phyloP scores from a whole-genome alignment of 805 yeast genomes.

The baker's yeast (Saccharomyces cerevisiae) region DNA sequence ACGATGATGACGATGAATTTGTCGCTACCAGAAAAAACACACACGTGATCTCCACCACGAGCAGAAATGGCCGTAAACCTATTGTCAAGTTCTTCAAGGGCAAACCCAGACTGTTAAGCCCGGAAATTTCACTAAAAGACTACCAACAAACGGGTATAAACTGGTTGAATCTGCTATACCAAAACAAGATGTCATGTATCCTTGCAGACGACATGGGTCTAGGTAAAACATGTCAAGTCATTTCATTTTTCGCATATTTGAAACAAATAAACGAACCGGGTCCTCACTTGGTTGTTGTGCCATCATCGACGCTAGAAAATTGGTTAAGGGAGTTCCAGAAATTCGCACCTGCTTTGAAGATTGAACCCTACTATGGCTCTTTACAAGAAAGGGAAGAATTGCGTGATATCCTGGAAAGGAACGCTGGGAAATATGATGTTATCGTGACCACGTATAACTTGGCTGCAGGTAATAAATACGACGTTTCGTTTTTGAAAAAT shows the following conservation, averaged over 20 bases:
- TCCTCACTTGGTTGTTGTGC: slow-evolving; percentile 91
- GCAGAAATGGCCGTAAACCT: slow-evolving; percentile 8
- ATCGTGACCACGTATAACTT: slow-evolving; percentile 88
- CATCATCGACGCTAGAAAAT: slow-evolving; percentile 92
- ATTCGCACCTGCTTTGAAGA: slow-evolving; percentile 73
- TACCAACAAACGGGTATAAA: slow-evolving; percentile 97
- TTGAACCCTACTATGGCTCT: slow-evolving; percentile 91
- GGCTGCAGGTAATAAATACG: slow-evolving; percentile 81
- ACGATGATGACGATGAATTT: slow-evolving; percentile 14
- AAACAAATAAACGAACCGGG: slow-evolving; percentile 55
- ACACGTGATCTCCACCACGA: slow-evolving; percentile 9
- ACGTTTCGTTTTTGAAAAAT: slow-evolving; percentile 66
- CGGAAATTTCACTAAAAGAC: slow-evolving; percentile 61
- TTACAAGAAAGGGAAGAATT: slow-evolving; percentile 78
- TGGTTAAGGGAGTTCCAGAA: slow-evolving; percentile 92
- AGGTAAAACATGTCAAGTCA: slow-evolving; percentile 95
- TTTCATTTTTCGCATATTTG: slow-evolving; percentile 80
- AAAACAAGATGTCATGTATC: slow-evolving; percentile 76
- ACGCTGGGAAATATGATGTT: slow-evolving; percentile 62
- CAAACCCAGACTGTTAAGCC: slow-evolving; percentile 62
- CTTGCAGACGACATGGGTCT: slow-evolving; percentile 98
- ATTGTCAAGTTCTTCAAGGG: slow-evolving; percentile 45
- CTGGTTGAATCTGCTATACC: slow-evolving; percentile 80
- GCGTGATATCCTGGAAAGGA: slow-evolving; percentile 54
- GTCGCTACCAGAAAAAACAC: slow-evolving; percentile 19